Evolutionary conservation across 2,329 filamentous ascomycete genomes (phyloP).

Genomic region (Curvularia sp.): DNA sequence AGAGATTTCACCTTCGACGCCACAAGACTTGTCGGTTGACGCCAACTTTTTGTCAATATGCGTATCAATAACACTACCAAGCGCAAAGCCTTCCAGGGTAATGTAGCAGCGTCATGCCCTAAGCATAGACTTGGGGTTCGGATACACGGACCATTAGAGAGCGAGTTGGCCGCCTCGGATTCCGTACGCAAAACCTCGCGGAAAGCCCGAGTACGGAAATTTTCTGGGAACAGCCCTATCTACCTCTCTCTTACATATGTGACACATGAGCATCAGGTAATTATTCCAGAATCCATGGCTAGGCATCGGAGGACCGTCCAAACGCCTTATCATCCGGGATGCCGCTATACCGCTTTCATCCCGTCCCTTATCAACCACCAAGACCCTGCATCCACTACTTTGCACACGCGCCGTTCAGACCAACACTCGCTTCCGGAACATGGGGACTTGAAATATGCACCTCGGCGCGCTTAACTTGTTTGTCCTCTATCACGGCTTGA

Average conservation of each 20-base stretch:
- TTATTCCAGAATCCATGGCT: conserved; percentile 18
- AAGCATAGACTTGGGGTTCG: conserved; percentile 30
- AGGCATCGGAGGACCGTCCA: conserved; percentile 18
- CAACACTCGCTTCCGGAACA: conserved; percentile 15
- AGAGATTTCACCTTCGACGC: neutral
- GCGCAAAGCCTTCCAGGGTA: conserved; percentile 2
- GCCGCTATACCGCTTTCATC: conserved; percentile 17
- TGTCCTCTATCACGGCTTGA: conserved; percentile 10
- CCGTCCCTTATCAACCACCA: conserved; percentile 28
- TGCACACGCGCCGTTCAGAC: conserved; percentile 11
- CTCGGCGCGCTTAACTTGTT: conserved; percentile 19
- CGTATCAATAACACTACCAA: neutral
- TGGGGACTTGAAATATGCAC: conserved; percentile 20
- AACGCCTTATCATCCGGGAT: conserved; percentile 30
- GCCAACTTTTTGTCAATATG: neutral
- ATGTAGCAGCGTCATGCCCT: conserved; percentile 8
- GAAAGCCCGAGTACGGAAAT: conserved; percentile 21
- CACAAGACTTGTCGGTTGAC: neutral
- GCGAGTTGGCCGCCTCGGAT: conserved; percentile 28
- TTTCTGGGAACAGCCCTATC: conserved; percentile 22
- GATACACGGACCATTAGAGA: conserved; percentile 29
- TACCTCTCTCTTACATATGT: conserved; percentile 19
- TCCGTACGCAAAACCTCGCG: conserved; percentile 24
- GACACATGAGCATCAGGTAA: conserved; percentile 37
- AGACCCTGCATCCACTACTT: conserved; percentile 26